Percentiles rank a stretch among this genome's conserved stretches.
Conservation (phyloP, 2,329 filamentous ascomycete genomes). For the Alternaria hordeiaustralica region DNA sequence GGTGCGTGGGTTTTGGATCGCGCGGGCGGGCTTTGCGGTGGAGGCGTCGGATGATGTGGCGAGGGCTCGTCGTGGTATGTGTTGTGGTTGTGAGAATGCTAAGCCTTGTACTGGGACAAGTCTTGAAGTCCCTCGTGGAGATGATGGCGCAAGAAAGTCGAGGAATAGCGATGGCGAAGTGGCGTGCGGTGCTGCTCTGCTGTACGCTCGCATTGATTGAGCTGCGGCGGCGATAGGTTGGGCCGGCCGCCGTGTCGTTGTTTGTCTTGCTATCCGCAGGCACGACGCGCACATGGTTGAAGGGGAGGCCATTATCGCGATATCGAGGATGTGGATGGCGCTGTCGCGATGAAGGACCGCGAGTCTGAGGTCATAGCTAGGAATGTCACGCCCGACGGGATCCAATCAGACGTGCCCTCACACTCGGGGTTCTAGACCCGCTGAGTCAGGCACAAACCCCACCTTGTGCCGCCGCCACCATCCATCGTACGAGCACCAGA, state of each 20-base stretch:
- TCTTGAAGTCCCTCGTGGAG: neutral
- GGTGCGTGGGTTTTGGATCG: conserved; percentile 71
- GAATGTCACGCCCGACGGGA: conserved; percentile 4
- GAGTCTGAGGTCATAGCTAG: conserved; percentile 22
- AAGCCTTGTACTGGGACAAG: neutral
- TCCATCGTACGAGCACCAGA: conserved; percentile 17
- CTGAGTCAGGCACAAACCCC: conserved; percentile 20
- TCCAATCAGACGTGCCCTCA: conserved; percentile 16
- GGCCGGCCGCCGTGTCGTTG: neutral
- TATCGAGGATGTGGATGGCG: neutral
- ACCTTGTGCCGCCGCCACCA: conserved; percentile 15
- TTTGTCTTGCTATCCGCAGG: conserved; percentile 29
- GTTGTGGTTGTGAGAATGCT: conserved; percentile 37
- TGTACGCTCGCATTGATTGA: conserved; percentile 26
- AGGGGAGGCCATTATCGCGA: conserved; percentile 32
- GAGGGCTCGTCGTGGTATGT: conserved; percentile 42
- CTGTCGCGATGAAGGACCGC: neutral
- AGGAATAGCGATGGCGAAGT: conserved; percentile 33
- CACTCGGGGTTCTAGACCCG: conserved; percentile 18
- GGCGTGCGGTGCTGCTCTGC: conserved; percentile 25
- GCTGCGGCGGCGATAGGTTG: conserved; percentile 7
- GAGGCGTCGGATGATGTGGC: conserved; percentile 32
- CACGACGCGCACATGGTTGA: conserved; percentile 41
- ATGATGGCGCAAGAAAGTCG: conserved; percentile 42
- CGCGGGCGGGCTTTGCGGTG: conserved; percentile 34